phyloP scores from a whole-genome alignment of 2,329 filamentous ascomycete genomes.

The Fusarium ambrosium region DNA sequence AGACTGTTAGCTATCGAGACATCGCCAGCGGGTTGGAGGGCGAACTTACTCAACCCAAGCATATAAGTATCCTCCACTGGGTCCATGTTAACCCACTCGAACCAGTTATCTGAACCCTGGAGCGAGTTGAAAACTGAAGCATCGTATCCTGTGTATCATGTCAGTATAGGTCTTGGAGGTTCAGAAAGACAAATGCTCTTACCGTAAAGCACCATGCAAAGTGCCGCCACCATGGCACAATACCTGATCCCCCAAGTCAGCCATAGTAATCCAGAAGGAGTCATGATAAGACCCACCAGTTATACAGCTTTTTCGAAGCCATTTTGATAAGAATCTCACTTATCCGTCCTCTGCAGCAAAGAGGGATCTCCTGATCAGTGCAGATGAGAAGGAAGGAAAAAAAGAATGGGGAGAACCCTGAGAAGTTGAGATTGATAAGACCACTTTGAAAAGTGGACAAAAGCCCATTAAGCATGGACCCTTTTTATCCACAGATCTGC shows the following conservation, averaged over 20 bases:
- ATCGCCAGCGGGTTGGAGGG: neutral
- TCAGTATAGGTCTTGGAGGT: neutral
- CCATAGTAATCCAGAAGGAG: no score
- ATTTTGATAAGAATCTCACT: neutral
- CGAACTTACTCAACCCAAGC: constrained; percentile 47
- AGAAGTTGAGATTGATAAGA: neutral
- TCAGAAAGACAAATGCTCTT: neutral
- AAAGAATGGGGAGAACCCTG: neutral
- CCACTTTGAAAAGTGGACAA: constrained; percentile 5
- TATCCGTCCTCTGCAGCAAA: neutral
- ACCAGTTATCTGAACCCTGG: constrained; percentile 74
- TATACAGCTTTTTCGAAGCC: constrained; percentile 13
- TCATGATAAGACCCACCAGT: neutral
- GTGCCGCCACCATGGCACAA: constrained; percentile 64
- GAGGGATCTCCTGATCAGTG: neutral
- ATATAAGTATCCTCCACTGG: constrained; percentile 51
- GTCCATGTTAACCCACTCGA: constrained; percentile 67
- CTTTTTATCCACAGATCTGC: constrained; percentile 12
- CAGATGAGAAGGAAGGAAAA: neutral
- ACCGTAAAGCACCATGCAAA: constrained; percentile 79
- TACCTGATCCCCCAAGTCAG: neutral
- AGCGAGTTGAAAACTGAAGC: constrained; percentile 78
- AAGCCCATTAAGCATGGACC: neutral
- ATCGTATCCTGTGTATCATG: constrained; percentile 62
- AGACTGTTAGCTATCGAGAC: neutral